Conservation (phyloP, 805 yeast species). For the Schizosaccharomyces japonicus region DNA sequence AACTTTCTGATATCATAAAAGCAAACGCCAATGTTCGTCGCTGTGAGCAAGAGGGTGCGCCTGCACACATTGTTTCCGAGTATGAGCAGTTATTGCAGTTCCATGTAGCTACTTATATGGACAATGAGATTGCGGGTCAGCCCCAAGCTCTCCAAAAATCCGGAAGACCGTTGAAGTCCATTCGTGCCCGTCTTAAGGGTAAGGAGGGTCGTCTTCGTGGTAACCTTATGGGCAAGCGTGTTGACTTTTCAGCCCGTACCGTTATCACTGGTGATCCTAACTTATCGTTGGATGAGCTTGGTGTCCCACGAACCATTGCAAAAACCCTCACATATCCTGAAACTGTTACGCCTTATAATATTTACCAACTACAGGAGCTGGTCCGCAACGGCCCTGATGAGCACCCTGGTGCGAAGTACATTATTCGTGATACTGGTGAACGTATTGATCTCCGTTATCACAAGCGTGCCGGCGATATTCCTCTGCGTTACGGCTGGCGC, state of each 20-base stretch:
- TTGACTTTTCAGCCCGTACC: slow-evolving; percentile 93
- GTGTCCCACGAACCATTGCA: slow-evolving; percentile 93
- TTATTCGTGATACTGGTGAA: slow-evolving; percentile 94
- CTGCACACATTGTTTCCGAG: slow-evolving; percentile 92
- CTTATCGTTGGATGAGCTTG: slow-evolving; percentile 90
- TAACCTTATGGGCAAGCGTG: slow-evolving; percentile 97
- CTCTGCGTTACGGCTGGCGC: slow-evolving; percentile 95
- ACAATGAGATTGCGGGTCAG: slow-evolving; percentile 97
- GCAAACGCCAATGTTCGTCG: slow-evolving; percentile 95
- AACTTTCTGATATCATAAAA: slow-evolving; percentile 84
- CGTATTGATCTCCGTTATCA: slow-evolving; percentile 92
- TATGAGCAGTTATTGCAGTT: slow-evolving; percentile 86
- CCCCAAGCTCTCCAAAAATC: slow-evolving; percentile 97
- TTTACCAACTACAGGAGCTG: slow-evolving; percentile 71
- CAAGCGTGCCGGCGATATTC: slow-evolving; percentile 95
- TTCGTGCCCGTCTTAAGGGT: slow-evolving; percentile 98
- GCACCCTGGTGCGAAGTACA: slow-evolving; percentile 98
- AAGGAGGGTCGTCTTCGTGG: slow-evolving; percentile 98
- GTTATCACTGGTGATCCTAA: slow-evolving; percentile 98
- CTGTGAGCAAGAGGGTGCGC: slow-evolving; percentile 94
- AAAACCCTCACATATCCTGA: slow-evolving; percentile 90
- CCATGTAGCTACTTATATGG: slow-evolving; percentile 98
- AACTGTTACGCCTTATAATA: slow-evolving; percentile 90
- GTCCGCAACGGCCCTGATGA: slow-evolving; percentile 97
- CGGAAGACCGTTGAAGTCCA: slow-evolving; percentile 94